These are phyloP conservation scores for Metschnikowia orientalis DNA, from an alignment of 805 yeast species.

Conservation along the genomic window DNA sequence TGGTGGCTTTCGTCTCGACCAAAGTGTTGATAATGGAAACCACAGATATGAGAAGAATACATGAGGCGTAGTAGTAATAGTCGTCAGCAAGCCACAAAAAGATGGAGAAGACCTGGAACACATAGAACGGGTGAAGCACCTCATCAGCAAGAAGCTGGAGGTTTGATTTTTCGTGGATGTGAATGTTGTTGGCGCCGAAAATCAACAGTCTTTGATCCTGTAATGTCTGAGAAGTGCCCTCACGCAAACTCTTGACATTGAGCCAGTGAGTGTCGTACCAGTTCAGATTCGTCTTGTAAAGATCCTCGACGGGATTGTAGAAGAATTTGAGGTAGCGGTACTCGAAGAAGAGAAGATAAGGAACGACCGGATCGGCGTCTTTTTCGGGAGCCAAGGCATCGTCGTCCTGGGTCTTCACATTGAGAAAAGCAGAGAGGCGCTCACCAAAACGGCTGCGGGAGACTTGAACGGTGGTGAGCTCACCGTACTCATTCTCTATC, in stretches of 20 bases:
- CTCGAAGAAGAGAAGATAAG: conserved; percentile 63
- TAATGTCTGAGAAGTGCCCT: conserved; percentile 67
- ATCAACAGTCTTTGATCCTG: conserved; percentile 67
- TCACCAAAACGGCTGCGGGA: conserved; percentile 61
- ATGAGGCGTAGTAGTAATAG: conserved; percentile 88
- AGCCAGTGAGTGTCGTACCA: conserved; percentile 88
- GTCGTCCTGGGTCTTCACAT: conserved; percentile 20
- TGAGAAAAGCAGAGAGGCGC: conserved; percentile 64
- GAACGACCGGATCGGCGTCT: conserved; percentile 58
- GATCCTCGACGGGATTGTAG: conserved; percentile 83
- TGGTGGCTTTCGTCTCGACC: conserved; percentile 76
- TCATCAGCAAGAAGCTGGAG: conserved; percentile 72
- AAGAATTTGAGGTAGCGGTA: conserved; percentile 81
- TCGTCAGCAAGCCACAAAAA: conserved; percentile 88
- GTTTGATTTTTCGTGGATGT: conserved; percentile 68
- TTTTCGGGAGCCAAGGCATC: conserved; percentile 26
- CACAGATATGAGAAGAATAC: conserved; percentile 83
- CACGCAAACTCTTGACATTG: conserved; percentile 47
- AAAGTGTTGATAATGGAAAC: conserved; percentile 76
- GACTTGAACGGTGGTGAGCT: conserved; percentile 58
- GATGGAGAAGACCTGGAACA: conserved; percentile 91
- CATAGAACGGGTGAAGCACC: conserved; percentile 90
- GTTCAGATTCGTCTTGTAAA: conserved; percentile 74
- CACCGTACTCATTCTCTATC: conserved; percentile 91
- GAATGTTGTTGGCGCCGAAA: conserved; percentile 74